A percentile compares a stretch with the other conserved stretches of the same genome.
These are phyloP conservation scores for Davidsoniella eucalypti DNA, from an alignment of 2,329 filamentous ascomycete species.

Conservation along the genomic window DNA sequence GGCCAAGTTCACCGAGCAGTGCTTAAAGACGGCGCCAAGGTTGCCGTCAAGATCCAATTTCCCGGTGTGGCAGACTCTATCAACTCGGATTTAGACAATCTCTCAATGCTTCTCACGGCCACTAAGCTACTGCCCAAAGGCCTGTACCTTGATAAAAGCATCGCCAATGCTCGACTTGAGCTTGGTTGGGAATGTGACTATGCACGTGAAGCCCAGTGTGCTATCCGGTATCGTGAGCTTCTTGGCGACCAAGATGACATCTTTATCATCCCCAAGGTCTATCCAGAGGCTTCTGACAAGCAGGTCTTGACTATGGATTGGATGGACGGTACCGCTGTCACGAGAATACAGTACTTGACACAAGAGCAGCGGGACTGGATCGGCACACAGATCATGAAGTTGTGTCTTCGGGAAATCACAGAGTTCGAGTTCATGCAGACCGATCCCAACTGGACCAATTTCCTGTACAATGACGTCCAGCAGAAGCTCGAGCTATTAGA, in stretches of 20 bases:
- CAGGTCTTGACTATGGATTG: conserved; percentile 89
- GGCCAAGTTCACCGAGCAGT: conserved; percentile 85
- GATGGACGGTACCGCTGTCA: conserved; percentile 74
- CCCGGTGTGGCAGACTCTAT: conserved; percentile 92
- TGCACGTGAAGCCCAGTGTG: conserved; percentile 69
- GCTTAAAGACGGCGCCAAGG: conserved; percentile 55
- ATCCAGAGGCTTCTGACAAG: conserved; percentile 62
- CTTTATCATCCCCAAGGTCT: conserved; percentile 67
- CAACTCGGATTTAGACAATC: conserved; percentile 87
- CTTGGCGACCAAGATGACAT: conserved; percentile 48
- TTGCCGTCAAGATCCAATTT: conserved; percentile 96
- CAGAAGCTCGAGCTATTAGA: conserved; percentile 78
- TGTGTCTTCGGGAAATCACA: conserved; percentile 82
- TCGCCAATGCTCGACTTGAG: conserved; percentile 82
- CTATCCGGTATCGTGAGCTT: conserved; percentile 56
- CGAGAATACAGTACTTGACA: conserved; percentile 56
- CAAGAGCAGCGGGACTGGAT: conserved; percentile 91
- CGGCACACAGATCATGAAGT: conserved; percentile 77
- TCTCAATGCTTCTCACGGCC: conserved; percentile 77
- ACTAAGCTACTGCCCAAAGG: conserved; percentile 81
- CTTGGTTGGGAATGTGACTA: conserved; percentile 98
- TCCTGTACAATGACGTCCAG: conserved; percentile 63
- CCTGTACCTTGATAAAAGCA: conserved; percentile 90
- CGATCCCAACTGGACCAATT: conserved; percentile 99
- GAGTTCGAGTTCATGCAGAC: conserved; percentile 99